Base-by-base conservation (phyloP, 257 asterid genomes). In the Penstemon barbatus region DNA sequence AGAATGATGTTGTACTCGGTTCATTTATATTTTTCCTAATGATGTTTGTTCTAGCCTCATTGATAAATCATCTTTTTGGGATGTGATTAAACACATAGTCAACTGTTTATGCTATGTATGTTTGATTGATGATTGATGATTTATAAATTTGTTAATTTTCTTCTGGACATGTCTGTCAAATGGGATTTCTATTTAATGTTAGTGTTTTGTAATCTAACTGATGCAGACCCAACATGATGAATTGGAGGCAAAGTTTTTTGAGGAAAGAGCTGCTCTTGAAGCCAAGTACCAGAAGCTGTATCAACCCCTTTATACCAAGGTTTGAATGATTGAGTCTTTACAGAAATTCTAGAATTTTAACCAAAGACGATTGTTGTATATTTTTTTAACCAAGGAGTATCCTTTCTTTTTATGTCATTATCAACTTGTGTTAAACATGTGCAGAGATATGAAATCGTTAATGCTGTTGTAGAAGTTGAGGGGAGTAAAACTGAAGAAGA, bases 201-300 rank as follows among this genome's bases (percentile, higher is more conserved):
- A 11, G 8, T 2, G 6, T 2, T 48, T 2, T 48, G 4, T 1
- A 3, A 9, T 13, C 51, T 25, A 8, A 8, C 2, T 19, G 18
- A 44, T 61, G 45, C 87, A 88, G 96, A 50, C 75, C 8, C 76
- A 82, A 57, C 92, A 86, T 61, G 84, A 86, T 79, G 90, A 77
- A 8, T 66, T 86, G 69, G 90, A 86, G 77, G 89, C 86, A 10
- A 79, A 84, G 10, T 82, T 79, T 69, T 76, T 78, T 6, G 86
- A 86, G 75, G 96, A 88, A 66, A 80, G 79, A 61, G 87, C 90
- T 11, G 81, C 80, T 2, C 85, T 88, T 67, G 90, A 88, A 76
- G 86, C 90, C 49, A 86, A 81, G 74, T 88, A 86, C 73, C 90
- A 88, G 52, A 86, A 79, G 75, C 74, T 84, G 66, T 88, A 86